phyloP scores from a whole-genome alignment of 2,329 filamentous ascomycete species.

The Diplocarpon rosae region DNA sequence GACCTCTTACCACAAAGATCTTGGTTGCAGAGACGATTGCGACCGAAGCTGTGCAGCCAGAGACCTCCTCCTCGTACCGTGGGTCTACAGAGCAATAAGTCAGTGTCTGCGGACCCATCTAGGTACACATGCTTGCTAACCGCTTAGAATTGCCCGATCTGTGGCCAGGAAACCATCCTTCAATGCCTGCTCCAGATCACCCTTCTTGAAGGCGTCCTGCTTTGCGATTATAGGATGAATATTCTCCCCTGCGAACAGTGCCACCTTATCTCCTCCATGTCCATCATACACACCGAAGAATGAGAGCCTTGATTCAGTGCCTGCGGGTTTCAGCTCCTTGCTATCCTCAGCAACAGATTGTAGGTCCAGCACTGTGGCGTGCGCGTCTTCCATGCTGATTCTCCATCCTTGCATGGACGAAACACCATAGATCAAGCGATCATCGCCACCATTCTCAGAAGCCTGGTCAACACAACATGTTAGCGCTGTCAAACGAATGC shows the following conservation, averaged over 20 bases:
- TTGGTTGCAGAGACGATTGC: constrained; percentile 81
- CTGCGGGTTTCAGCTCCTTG: constrained; percentile 41
- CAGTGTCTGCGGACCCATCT: constrained; percentile 13
- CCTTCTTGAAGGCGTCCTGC: constrained; percentile 85
- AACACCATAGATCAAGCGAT: constrained; percentile 82
- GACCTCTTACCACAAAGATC: constrained; percentile 77
- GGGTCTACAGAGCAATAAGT: constrained; percentile 54
- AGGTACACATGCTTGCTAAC: constrained; percentile 38
- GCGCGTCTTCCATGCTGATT: constrained; percentile 98
- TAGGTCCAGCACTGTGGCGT: constrained; percentile 81
- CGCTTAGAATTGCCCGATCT: constrained; percentile 88
- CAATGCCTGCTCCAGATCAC: constrained; percentile 87
- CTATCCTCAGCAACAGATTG: constrained; percentile 42
- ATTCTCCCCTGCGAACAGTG: constrained; percentile 82
- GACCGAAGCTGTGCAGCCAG: constrained; percentile 92
- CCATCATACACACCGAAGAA: constrained; percentile 99
- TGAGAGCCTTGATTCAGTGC: constrained; percentile 62
- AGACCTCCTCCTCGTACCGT: constrained; percentile 94
- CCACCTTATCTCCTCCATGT: constrained; percentile 94
- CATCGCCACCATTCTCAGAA: constrained; percentile 86
- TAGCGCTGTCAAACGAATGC: constrained; percentile 4
- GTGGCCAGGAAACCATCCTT: constrained; percentile 97
- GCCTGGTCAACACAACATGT: constrained; percentile 27
- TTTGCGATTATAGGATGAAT: constrained; percentile 91
- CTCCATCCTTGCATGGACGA: constrained; percentile 99